Base-by-base conservation (phyloP, 345 rosid species). In the Carallia brachiata region DNA sequence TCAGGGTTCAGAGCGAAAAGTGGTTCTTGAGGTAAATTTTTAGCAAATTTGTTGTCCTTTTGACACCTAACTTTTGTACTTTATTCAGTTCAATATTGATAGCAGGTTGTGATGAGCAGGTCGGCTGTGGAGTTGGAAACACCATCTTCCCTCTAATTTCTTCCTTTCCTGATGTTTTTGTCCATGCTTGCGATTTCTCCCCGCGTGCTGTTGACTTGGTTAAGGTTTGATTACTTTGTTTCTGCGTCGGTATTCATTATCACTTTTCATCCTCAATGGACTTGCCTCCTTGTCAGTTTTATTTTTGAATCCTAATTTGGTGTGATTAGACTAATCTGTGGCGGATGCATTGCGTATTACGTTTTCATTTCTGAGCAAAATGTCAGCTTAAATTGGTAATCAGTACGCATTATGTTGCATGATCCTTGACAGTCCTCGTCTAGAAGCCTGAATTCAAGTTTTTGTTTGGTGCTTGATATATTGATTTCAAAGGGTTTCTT, bases 121-220 rank as follows among this genome's bases (percentile, higher is more conserved):
- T 91, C 67, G 97, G 98, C 17, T 91, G 97, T 80, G 98, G 97
- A 70, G 95, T 92, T 82, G 97, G 96, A 76, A 94, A 91, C 79
- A 87, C 97, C 54, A 83, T 84, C 44, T 91, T 86, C 75, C 98
- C 98, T 44, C 79, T 91, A 75, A 70, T 90, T 79, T 83, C 97
- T 53, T 85, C 86, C 19, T 91, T 88, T 71, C 92, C 93, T 30
- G 79, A 90, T 77, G 78, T 86, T 77, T 94, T 87, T 64, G 83
- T 91, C 62, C 88, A 90, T 76, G 97, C 95, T 4, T 94, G 98
- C 64, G 97, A 94, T 82, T 94, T 94, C 80, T 91, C 95, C 37
- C 88, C 83, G 3, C 96, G 90, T 15, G 97, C 97, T 9, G 86
- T 94, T 65, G 72, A 88, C 73, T 86, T 94, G 84, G 93, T 94